A percentile compares a stretch with the other conserved stretches of the same genome.
phyloP scores from a whole-genome alignment of 192 early-diverging fungal species.

The Fimicolochytrium jonesii region DNA sequence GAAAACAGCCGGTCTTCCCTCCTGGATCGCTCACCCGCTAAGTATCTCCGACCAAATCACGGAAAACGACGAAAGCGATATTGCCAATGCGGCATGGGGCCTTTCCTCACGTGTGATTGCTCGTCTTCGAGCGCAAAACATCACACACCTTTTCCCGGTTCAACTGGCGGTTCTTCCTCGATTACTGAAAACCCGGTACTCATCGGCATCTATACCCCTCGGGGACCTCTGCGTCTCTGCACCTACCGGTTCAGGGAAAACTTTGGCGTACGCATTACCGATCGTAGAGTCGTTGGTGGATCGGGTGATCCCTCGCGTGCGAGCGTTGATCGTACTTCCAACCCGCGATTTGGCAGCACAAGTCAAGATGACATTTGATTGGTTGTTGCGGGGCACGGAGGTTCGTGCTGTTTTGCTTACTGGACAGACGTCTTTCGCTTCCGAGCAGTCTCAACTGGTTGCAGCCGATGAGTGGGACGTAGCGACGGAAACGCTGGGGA shows the following conservation, averaged over 20 bases:
- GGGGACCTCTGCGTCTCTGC: constrained; percentile 93
- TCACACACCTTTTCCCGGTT: constrained; percentile 80
- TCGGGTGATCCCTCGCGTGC: constrained; percentile 72
- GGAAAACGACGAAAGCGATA: constrained; percentile 26
- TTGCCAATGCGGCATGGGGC: constrained; percentile 47
- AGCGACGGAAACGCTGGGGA: constrained; percentile 44
- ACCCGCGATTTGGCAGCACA: constrained; percentile 89
- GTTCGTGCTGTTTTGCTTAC: constrained; percentile 70
- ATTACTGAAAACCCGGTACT: constrained; percentile 60
- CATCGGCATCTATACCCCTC: constrained; percentile 62
- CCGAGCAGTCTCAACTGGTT: constrained; percentile 55
- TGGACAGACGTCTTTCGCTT: constrained; percentile 71
- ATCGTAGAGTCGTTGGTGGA: constrained; percentile 77
- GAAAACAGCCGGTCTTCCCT: constrained; percentile 68
- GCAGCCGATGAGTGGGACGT: constrained; percentile 1
- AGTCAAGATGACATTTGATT: constrained; percentile 81
- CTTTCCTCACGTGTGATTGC: constrained; percentile 50
- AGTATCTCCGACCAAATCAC: constrained; percentile 59
- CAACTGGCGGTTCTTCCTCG: constrained; percentile 83
- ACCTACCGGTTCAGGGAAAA: constrained; percentile 95
- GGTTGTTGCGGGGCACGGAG: constrained; percentile 69
- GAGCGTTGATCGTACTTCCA: constrained; percentile 87
- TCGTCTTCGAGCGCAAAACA: constrained; percentile 56
- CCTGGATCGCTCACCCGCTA: constrained; percentile 82
- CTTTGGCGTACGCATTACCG: constrained; percentile 91